Base-by-base conservation (phyloP, 495 filamentous ascomycete species). In the Alectoria sarmentosa region DNA sequence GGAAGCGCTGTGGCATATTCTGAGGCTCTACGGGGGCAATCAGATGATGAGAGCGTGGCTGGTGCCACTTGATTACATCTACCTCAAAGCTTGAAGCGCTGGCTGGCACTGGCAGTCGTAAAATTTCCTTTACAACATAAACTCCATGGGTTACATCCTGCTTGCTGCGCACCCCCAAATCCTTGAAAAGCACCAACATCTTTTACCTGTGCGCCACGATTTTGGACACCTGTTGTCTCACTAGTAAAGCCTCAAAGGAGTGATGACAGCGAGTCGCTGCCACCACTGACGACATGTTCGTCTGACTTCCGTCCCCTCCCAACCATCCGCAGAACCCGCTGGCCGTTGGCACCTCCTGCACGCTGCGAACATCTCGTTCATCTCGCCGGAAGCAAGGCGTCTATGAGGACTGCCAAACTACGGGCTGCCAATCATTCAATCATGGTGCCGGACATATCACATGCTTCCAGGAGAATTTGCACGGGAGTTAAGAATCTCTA, bases 121-220 rank as follows among this genome's bases (percentile, higher is more conserved):
- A 13, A 23, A 15, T 5, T 52, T 0, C 0, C 48, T 44, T 21
- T n/a, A n/a, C n/a, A n/a, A n/a, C n/a, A n/a, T n/a, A n/a, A n/a
- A 44, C 42, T 44, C 42, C 21, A 2, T n/a, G 14, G 4, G 42
- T 44, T 44, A 44, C 21, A 44, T n/a, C 37, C 14, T 36, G 10
- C 38, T 60, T 23, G 30, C 37, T 60, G 42, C 26, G 61, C 34
- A 19, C 49, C 56, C 21, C 5, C 10, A 26, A 34, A 55, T 34
- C 62, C 39, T 32, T n/a, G n/a, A 28, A 17, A 32, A 44, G 23
- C 62, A 58, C 62, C 62, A 58, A 64, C 61, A 64, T 46, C n/a
- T 57, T 58, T 19, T 48, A 15, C n/a, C 39, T 30, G 13, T 19
- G 32, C 41, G 49, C 38, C 38, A 42, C 38, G 23, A 23, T 44